These are phyloP conservation scores for Talaromyces pinophilus DNA, from an alignment of 2,329 filamentous ascomycete genomes.

Conservation along the genomic window DNA sequence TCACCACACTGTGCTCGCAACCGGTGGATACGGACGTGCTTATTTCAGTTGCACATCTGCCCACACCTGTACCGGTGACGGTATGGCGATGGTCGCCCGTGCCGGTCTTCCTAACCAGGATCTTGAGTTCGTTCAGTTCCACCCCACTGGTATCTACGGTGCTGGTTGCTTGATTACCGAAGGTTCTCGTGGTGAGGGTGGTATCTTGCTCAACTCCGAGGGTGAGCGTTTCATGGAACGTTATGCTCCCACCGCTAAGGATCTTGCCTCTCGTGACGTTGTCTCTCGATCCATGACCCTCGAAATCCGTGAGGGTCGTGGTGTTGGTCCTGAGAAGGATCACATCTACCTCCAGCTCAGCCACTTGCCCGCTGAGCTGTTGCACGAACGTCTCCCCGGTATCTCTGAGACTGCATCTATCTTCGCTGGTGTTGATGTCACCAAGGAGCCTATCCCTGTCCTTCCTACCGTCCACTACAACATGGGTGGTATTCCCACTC, in stretches of 20 bases:
- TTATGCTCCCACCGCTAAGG: conserved; percentile 96
- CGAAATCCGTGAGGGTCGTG: conserved; percentile 95
- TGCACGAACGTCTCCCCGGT: conserved; percentile 94
- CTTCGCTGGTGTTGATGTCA: conserved; percentile 94
- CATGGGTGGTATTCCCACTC: conserved; percentile 98
- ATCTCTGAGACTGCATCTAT: conserved; percentile 98
- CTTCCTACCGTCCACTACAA: conserved; percentile 98
- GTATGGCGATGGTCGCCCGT: conserved; percentile 98
- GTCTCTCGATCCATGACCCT: conserved; percentile 97
- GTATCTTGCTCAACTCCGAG: conserved; percentile 95
- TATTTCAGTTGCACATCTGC: conserved; percentile 99
- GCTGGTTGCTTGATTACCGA: conserved; percentile 97
- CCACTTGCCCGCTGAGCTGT: conserved; percentile 86
- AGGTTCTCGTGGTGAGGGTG: conserved; percentile 95
- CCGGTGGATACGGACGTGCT: conserved; percentile 93
- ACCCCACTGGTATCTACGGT: conserved; percentile 98
- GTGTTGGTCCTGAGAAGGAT: conserved; percentile 95
- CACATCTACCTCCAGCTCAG: conserved; percentile 98
- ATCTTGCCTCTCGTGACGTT: conserved; percentile 93
- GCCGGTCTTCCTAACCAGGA: conserved; percentile 98
- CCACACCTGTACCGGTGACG: conserved; percentile 97
- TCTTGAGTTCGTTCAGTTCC: conserved; percentile 99
- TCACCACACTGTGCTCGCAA: conserved; percentile 94
- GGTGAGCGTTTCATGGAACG: conserved; percentile 99
- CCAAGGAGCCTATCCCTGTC: conserved; percentile 94